Conservation (phyloP, 1,284 basidiomycete genomes). For the Lentinula novae-zelandiae region DNA sequence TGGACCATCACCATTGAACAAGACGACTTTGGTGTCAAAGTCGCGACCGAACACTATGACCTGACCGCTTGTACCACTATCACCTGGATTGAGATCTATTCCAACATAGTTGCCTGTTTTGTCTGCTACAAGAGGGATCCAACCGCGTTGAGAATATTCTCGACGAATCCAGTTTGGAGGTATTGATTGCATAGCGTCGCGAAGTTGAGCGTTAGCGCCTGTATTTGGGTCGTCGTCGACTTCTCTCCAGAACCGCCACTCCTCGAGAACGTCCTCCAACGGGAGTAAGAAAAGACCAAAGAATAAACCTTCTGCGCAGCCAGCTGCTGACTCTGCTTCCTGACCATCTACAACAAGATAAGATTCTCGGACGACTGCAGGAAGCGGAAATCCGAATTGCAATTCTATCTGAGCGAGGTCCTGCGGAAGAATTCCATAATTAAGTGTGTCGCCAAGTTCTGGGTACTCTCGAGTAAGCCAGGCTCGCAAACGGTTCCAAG, state of each 20-base stretch:
- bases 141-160: conserved; percentile 91
- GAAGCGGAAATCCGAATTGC: conserved; percentile 78
- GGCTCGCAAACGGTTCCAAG: conserved; percentile 75
- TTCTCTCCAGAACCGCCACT: conserved; percentile 92
- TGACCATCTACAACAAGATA: conserved; percentile 84
- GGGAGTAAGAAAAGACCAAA: conserved; percentile 83
- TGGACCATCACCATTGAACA: conserved; percentile 87
- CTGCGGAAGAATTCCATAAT: conserved; percentile 76
- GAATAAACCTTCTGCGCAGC: conserved; percentile 85
- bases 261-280: conserved; percentile 86
- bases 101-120: conserved; percentile 96
- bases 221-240: conserved; percentile 83
- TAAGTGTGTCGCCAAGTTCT: conserved; percentile 87
- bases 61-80: conserved; percentile 78
- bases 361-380: conserved; percentile 78
- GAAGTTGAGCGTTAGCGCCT: conserved; percentile 69
- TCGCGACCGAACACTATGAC: conserved; percentile 98
- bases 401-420: conserved; percentile 77
- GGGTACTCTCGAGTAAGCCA: conserved; percentile 83
- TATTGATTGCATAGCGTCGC: conserved; percentile 82
- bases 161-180: conserved; percentile 89
- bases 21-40: conserved; percentile 96
- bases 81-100: conserved; percentile 87
- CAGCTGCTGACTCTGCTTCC: conserved; percentile 81
- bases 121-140: conserved; percentile 94